Base-by-base conservation (phyloP, 2,329 filamentous ascomycete species). In the Venturia effusa region DNA sequence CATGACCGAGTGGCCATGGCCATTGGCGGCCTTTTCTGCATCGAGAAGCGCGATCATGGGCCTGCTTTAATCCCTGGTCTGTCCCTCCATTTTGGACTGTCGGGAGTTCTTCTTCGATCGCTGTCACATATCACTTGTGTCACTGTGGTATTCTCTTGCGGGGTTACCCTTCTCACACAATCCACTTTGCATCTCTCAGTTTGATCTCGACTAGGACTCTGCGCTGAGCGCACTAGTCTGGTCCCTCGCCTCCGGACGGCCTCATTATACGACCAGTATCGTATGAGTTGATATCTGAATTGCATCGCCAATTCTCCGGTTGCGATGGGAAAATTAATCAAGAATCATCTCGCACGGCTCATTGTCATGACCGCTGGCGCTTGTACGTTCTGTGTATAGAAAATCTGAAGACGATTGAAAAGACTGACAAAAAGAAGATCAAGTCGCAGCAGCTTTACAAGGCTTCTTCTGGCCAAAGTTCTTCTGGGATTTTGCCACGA, bases 391-490 rank as follows among this genome's bases (percentile, higher is more conserved):
- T 37, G 5, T 13, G 6, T n/a, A 8, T 37, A 10, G 59, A 15
- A 43, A 15, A 60, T 30, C 19, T 43, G 2, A 19, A n/a, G 1
- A 60, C 22, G 22, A 4, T 65, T 24, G 22, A 43, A n/a, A n/a
- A 63, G 11, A 62, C 32, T 65, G 59, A 63, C 60, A 48, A 1
- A 41, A 59, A 55, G 45, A 71, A 96, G 92, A 96, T 75, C 94
- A 99, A 84, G 77, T 97, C 67, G 86, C 81, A 66, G 92, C 92
- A 66, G 87, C 88, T 19, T 78, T 99, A 64, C 85, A 95, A 78
- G 87, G 85, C 72, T 96, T 94, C 83, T 93, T 99, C 84, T 99
- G 92, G 92, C 94, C 94, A 68, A 99, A 99, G 76, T 88, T 99
- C 73, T 96, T 99, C 79, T 99, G 90, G 88, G 94, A 99, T 77